A percentile compares a stretch with the other conserved stretches of the same genome.
These are phyloP conservation scores for Amphichorda felina DNA, from an alignment of 2,329 filamentous ascomycete species.

Conservation along the genomic window DNA sequence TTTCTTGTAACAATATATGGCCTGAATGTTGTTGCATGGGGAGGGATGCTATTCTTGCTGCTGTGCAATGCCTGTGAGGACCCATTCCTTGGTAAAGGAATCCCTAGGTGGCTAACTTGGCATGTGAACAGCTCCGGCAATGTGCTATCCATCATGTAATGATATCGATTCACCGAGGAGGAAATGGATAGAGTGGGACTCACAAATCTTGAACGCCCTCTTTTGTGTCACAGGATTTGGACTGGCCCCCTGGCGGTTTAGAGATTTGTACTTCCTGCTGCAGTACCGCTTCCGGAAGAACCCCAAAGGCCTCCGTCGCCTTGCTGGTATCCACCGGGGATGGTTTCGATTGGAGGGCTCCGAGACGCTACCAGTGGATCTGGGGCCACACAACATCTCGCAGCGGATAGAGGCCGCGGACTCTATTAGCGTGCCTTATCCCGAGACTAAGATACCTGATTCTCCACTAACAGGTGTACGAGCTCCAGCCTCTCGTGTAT, in stretches of 20 bases:
- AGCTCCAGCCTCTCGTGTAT: constrained; percentile 52
- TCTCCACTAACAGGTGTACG: constrained; percentile 60
- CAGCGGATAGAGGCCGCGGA: constrained; percentile 25
- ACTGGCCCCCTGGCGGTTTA: constrained; percentile 71
- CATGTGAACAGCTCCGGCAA: constrained; percentile 38
- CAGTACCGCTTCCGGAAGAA: constrained; percentile 46
- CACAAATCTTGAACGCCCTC: constrained; percentile 65
- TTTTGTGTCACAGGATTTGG: constrained; percentile 86
- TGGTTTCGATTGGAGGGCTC: constrained; percentile 69
- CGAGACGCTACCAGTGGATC: constrained; percentile 37
- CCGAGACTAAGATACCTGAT: constrained; percentile 49
- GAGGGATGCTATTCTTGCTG: constrained; percentile 80
- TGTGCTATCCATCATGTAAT: constrained; percentile 61
- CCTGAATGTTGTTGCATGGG: constrained; percentile 78
- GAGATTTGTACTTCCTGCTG: constrained; percentile 65
- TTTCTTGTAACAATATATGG: constrained; percentile 71
- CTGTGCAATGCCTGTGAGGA: constrained; percentile 53
- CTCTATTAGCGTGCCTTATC: constrained; percentile 42
- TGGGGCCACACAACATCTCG: constrained; percentile 41
- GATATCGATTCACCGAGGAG: constrained; percentile 65
- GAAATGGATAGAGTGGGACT: constrained; percentile 77
- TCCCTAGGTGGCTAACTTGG: background rate
- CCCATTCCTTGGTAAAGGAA: background rate
- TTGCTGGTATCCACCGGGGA: constrained; percentile 61
- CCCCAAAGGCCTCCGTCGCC: constrained; percentile 45